Evolutionary conservation across 768 basidiomycete species (phyloP), one percentile per base, ranked within the genome.

Genomic region (Astraeus odoratus): DNA sequence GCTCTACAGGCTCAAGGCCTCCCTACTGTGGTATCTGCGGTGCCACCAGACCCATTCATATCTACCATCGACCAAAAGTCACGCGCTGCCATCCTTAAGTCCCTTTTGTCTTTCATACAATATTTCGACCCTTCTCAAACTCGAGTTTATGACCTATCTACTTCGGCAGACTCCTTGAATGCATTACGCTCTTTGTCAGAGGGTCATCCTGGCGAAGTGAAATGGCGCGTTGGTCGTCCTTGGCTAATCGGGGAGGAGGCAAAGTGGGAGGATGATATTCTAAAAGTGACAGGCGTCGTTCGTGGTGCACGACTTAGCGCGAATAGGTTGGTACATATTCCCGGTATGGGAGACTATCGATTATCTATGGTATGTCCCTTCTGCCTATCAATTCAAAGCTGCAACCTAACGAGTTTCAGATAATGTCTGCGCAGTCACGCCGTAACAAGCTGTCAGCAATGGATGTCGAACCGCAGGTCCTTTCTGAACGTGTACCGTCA

Each of bases 1-100:
- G 82, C 80, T 16, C 70, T 99, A 3, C 94, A 97, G 63, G 81
- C 88, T 1, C 89, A 96, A 54, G 95, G 94, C 10, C 78, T 96
- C 25, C 88, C 90, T 0, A 83, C 87, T 22, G 81, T 88, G 33
- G 74, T 92, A 39, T 77, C 90, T 20, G 80, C 86, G 19, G 75
- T 91, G 35, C 71, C 82, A 15, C 74, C 82, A 5, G 69, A 76
- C 44, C 49, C 67, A 10, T 55, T 68, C 3, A 63, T 74, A 36
- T 51, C 68, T 5, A 52, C 68, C 2, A 61, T 78, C 33, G 84
- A 83, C 46, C 53, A 67, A 5, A 91, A 91, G 66, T 67, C 77
- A 25, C 79, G 78, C 24, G 56, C 78, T 1, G 78, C 77, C 15
- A 75, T 92, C 38, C 67, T 90, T 44, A 93, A 90, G 67, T 96